Evolutionary conservation across 176 grass and related monocot genomes (phyloP).

Genomic region (Paspalum vaginatum): DNA sequence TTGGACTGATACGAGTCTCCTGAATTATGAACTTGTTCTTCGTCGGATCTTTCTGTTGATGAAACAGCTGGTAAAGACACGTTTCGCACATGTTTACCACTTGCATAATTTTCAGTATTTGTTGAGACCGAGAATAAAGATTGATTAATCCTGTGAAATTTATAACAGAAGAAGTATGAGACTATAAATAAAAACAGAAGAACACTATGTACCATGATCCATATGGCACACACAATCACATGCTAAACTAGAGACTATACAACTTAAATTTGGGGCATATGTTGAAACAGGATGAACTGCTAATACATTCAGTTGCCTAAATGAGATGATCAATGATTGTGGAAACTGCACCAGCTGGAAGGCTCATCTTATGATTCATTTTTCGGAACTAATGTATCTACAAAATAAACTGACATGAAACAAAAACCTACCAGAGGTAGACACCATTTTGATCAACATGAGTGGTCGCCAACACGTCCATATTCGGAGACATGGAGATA

Average conservation of each 20-base stretch:
- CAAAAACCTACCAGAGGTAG: conserved; percentile 84
- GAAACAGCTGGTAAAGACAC: conserved; percentile 72
- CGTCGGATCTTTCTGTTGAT: conserved; percentile 54
- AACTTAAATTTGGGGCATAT: not conserved
- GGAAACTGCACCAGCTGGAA: conserved; percentile 11
- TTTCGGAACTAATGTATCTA: not conserved
- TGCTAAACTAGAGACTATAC: not conserved
- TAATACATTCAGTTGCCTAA: not conserved
- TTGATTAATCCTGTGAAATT: conserved; percentile 80
- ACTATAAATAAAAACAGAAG: conserved; percentile 35
- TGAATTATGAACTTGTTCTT: conserved; percentile 50
- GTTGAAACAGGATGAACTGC: not conserved
- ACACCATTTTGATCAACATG: conserved; percentile 98
- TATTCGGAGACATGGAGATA: conserved; percentile 78
- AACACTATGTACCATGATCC: not conserved
- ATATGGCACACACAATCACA: not conserved
- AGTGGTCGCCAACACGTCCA: conserved; percentile 94
- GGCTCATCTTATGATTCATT: not conserved
- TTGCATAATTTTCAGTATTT: conserved; percentile 71
- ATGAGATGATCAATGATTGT: not conserved
- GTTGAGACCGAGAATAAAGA: conserved; percentile 72
- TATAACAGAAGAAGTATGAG: conserved; percentile 30
- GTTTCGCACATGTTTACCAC: conserved; percentile 67
- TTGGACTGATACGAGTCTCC: conserved; percentile 47
- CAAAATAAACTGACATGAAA: conserved; percentile 1